Evolutionary conservation across 2,329 filamentous ascomycete genomes (phyloP).

Genomic region (Clarireedia sp.): DNA sequence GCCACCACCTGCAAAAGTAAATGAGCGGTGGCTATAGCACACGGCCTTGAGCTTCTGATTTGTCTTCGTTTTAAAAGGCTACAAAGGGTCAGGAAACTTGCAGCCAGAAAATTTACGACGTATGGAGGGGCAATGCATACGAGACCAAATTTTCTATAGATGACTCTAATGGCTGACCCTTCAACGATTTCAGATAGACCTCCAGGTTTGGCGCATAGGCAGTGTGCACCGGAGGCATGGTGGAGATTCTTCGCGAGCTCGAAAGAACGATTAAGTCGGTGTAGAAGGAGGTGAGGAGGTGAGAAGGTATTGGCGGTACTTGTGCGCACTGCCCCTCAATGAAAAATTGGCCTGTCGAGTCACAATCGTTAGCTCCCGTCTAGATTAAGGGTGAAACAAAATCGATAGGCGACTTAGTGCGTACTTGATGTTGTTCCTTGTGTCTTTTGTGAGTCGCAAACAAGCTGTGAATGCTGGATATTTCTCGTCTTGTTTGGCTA

Average conservation of each 20-base stretch:
- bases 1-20: constrained; percentile 82
- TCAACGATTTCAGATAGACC: constrained; percentile 72
- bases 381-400: too few relatives aligned
- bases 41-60: constrained; percentile 79
- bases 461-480: too few relatives aligned
- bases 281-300: neutral
- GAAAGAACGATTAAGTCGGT: neutral
- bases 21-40: constrained; percentile 84
- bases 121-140: constrained; percentile 37
- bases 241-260: neutral
- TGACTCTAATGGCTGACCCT: constrained; percentile 65
- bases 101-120: neutral
- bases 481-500: too few relatives aligned
- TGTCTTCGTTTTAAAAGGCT: constrained; percentile 82
- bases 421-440: too few relatives aligned
- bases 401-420: too few relatives aligned
- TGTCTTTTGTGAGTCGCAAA: too few relatives aligned
- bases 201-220: constrained; percentile 64
- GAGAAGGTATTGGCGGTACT: neutral
- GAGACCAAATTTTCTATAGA: constrained; percentile 79
- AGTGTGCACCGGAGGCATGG: constrained; percentile 2
- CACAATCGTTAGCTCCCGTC: too few relatives aligned
- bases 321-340: neutral
- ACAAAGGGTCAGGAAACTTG: neutral
- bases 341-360: neutral